These are phyloP conservation scores for Kwoniella shandongensis DNA, from an alignment of 768 basidiomycete genomes.

Conservation along the genomic window DNA sequence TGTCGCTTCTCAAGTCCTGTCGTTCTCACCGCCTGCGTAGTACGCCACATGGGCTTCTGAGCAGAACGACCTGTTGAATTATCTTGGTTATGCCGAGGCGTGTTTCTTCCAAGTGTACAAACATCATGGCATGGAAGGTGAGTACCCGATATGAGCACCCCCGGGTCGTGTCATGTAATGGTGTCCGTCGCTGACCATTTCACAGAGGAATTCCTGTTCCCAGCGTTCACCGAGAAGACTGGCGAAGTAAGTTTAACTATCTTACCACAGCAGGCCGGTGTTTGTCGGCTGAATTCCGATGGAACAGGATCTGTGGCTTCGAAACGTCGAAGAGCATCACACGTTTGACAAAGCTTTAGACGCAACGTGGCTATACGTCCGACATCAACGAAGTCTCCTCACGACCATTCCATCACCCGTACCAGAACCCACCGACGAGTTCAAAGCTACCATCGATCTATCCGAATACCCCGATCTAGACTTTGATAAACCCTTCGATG, in stretches of 20 bases:
- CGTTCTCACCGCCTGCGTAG: not conserved
- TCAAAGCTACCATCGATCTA: not conserved
- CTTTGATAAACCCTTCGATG: constrained; percentile 9
- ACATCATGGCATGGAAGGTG: constrained; percentile 17
- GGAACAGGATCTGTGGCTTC: constrained; percentile 1
- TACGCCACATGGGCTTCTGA: constrained; percentile 12
- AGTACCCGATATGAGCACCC: too few relatives aligned
- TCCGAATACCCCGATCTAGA: constrained; percentile 7
- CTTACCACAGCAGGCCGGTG: not conserved
- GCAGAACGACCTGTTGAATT: constrained; percentile 17
- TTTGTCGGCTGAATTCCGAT: not conserved
- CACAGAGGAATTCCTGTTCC: constrained; percentile 12
- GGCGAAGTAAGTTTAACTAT: not conserved
- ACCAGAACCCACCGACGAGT: constrained; percentile 3
- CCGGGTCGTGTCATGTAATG: too few relatives aligned
- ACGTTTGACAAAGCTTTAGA: constrained; percentile 18
- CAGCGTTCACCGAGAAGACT: constrained; percentile 1
- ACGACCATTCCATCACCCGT: constrained; percentile 8
- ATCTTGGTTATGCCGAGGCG: constrained; percentile 20
- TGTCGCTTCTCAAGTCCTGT: too few relatives aligned
- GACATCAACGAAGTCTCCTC: constrained; percentile 7
- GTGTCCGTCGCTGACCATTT: not conserved
- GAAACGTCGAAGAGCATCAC: constrained; percentile 23
- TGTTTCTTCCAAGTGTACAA: constrained; percentile 16
- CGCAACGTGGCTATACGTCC: constrained; percentile 20